Evolutionary conservation across 2,329 filamentous ascomycete genomes (phyloP).

Genomic region (Trichoderma asperellum): DNA sequence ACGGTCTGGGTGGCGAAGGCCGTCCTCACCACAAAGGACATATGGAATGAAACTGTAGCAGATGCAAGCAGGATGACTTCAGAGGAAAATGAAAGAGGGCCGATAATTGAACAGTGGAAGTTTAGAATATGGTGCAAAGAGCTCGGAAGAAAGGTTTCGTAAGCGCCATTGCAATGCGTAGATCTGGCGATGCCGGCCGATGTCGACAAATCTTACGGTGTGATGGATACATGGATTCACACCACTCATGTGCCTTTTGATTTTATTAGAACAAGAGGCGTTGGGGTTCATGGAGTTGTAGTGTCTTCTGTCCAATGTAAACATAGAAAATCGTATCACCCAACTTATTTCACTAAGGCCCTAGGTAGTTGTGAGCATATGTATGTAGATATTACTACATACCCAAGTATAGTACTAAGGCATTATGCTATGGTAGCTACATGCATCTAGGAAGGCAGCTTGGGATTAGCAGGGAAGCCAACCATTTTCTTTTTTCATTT

Average conservation of each 20-base stretch:
- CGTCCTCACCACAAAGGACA: neutral
- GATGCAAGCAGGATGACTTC: neutral
- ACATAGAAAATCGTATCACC: neutral
- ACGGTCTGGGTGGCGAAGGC: slow-evolving; percentile 15
- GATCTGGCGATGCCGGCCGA: neutral
- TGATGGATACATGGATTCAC: neutral
- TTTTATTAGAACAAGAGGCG: neutral
- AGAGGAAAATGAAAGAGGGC: no score
- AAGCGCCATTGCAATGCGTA: neutral
- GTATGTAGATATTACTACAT: neutral
- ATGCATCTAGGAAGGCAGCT: no score
- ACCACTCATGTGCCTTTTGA: neutral
- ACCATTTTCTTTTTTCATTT: neutral
- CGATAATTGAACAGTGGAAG: slow-evolving; percentile 15
- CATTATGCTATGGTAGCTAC: neutral
- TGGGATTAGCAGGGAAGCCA: neutral
- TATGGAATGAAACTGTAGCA: neutral
- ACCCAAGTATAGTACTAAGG: neutral
- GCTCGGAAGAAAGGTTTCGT: neutral
- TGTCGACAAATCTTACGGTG: neutral
- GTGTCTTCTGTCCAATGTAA: neutral
- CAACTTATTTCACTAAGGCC: neutral
- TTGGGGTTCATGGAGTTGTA: neutral
- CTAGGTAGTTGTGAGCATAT: neutral
- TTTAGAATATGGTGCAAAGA: slow-evolving; percentile 3